These are phyloP conservation scores for Sugiyamaella marilandica DNA, from an alignment of 805 yeast species.

Conservation along the genomic window DNA sequence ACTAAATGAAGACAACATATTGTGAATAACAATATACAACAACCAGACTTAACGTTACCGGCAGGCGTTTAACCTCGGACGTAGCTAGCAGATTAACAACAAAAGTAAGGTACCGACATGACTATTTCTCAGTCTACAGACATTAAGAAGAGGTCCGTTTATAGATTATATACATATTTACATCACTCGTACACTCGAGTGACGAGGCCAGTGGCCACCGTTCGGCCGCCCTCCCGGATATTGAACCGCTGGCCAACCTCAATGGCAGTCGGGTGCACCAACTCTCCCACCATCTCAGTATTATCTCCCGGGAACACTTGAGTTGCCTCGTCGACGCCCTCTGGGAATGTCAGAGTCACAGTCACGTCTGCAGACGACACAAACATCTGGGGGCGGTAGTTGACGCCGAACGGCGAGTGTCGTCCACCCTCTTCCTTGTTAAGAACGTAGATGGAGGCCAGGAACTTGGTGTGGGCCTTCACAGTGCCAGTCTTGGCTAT, in stretches of 20 bases:
- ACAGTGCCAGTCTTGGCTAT: constrained; percentile 88
- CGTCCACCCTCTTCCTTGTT: constrained; percentile 99
- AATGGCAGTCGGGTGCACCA: constrained; percentile 85
- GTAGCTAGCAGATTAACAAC: too few species aligned
- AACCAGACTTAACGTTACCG: too few species aligned
- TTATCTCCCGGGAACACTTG: constrained; percentile 98
- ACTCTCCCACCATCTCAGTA: constrained; percentile 88
- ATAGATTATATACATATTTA: neutral
- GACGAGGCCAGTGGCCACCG: constrained; percentile 97
- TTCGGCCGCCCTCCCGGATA: constrained; percentile 99
- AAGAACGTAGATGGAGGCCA: constrained; percentile 88
- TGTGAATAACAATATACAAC: too few species aligned
- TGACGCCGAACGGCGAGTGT: constrained; percentile 93
- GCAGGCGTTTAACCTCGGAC: too few species aligned
- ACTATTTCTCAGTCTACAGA: too few species aligned
- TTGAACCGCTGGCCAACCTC: constrained; percentile 98
- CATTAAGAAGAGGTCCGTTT: too few species aligned
- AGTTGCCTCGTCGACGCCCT: constrained; percentile 73
- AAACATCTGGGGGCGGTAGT: constrained; percentile 97
- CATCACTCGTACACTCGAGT: constrained; percentile 77
- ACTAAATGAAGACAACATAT: too few species aligned
- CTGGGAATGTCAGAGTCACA: constrained; percentile 85
- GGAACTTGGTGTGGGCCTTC: constrained; percentile 87
- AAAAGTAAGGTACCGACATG: too few species aligned
- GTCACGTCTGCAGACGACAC: constrained; percentile 96